Percentiles rank a stretch among this genome's conserved stretches.
Evolutionary conservation across 2,329 filamentous ascomycete genomes (phyloP).

Genomic region (Talaromyces funiculosus): DNA sequence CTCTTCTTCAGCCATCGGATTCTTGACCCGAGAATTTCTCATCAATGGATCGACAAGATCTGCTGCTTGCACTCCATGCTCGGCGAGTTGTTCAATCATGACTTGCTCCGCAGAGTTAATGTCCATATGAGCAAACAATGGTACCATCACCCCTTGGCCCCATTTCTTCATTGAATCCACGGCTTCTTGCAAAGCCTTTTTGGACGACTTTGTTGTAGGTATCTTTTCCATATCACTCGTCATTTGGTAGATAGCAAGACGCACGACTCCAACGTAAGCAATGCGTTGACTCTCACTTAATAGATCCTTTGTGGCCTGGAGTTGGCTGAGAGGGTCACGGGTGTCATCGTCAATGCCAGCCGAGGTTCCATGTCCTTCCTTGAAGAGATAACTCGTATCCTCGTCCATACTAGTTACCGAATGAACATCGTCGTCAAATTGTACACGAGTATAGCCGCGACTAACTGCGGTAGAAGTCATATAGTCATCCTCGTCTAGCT

Average conservation of each 20-base stretch:
- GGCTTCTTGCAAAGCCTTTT: constrained; percentile 64
- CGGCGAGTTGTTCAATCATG: constrained; percentile 96
- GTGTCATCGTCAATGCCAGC: constrained; percentile 65
- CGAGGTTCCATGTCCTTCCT: constrained; percentile 61
- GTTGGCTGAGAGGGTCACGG: constrained; percentile 78
- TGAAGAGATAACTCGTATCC: constrained; percentile 93
- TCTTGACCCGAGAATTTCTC: constrained; percentile 87
- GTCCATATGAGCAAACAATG: constrained; percentile 93
- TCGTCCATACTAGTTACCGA: constrained; percentile 96
- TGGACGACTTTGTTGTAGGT: constrained; percentile 56
- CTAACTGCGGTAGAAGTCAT: constrained; percentile 78
- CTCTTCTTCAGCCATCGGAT: constrained; percentile 65
- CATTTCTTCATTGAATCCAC: constrained; percentile 86
- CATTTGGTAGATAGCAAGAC: constrained; percentile 75
- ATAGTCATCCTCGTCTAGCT: constrained; percentile 67
- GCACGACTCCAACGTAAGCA: constrained; percentile 87
- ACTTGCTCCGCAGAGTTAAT: constrained; percentile 82
- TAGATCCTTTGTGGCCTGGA: constrained; percentile 92
- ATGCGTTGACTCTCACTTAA: constrained; percentile 93
- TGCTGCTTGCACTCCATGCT: constrained; percentile 78
- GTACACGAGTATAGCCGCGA: constrained; percentile 92
- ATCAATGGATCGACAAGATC: constrained; percentile 84
- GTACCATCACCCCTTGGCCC: constrained; percentile 97
- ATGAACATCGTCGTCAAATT: constrained; percentile 88
- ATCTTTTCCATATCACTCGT: constrained; percentile 60